A percentile compares a stretch with the other conserved stretches of the same genome.
phyloP scores from a whole-genome alignment of 176 grass and related monocot genomes.

The Raddia guianensis region DNA sequence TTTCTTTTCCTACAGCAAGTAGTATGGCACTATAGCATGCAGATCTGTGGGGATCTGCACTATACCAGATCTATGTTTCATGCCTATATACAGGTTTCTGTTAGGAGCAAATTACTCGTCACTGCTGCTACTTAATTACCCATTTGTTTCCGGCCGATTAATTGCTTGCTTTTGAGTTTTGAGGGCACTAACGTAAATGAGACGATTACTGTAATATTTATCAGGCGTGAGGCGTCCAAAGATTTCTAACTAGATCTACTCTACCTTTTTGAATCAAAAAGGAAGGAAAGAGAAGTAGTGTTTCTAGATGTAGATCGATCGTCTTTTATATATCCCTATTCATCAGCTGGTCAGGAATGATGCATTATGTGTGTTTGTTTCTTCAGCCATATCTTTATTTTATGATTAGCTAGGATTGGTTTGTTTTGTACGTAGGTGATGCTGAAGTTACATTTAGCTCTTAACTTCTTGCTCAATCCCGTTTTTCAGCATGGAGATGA shows the following conservation, averaged over 20 bases:
- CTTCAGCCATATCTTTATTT: constrained; percentile 26
- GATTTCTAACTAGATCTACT: constrained; percentile 1
- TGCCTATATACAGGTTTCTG: neutral
- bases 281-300: neutral
- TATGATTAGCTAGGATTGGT: constrained; percentile 13
- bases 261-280: neutral
- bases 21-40: neutral
- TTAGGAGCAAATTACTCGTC: neutral
- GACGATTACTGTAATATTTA: neutral
- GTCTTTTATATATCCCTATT: constrained; percentile 16
- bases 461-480: neutral
- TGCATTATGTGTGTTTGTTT: neutral
- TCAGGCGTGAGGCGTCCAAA: no score
- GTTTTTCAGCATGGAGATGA: constrained; percentile 33
- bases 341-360: neutral
- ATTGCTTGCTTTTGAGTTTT: neutral
- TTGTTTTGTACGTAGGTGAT: neutral
- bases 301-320: constrained; percentile 13
- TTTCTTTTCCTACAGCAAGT: neutral
- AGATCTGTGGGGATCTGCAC: neutral
- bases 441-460: neutral
- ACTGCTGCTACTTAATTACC: neutral
- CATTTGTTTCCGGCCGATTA: no score
- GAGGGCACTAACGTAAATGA: neutral
- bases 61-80: constrained; percentile 18